Base-by-base conservation (phyloP, 176 grass and related monocot genomes). In the Carex scoparia region DNA sequence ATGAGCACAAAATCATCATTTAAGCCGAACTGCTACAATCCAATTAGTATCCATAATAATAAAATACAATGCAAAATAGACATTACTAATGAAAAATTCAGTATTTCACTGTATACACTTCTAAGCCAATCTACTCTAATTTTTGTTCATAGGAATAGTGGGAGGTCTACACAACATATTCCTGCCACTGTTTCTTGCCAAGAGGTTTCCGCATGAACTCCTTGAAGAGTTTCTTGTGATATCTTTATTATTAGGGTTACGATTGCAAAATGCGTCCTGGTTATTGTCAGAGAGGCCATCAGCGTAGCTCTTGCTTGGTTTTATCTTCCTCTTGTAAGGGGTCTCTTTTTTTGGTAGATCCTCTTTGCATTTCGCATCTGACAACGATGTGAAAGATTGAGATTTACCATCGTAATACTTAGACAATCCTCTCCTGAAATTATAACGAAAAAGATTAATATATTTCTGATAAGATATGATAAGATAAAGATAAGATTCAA, bases 401-500 rank as follows among this genome's bases (percentile, higher is more conserved):
- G 95, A 97, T 81, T 94, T 97, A 14, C 95, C 95, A 38, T 97
- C 89, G 3, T 94, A 97, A 84, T 90, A 94, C 19, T 68, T 91
- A 4, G 92, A 97, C 8, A 97, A 16, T 66, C 95, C 95, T 85
- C 79, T 94, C 87, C 95, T 97, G 89, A 35, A 91, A 53, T 37
- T 59, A 61, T 5, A 32, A 33, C 4, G 1, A 79, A 74, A 75
- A 58, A 18, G 7, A 16, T 66, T 9, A 46, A 40, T 11, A 40
- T 5, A 15, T 70, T 12, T 35, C n/a, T 70, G 67, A 40, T 70
- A 35, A 40, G 48, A 51, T 51, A 40, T 5, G 38, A 40, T 40
- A 40, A 40, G 38, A 40, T 40, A 4, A 49, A 51, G 48, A 51
- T 51, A 51, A 51, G 48, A 51, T 51, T 2, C 10, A 51, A 2